Evolutionary conservation across 192 early-diverging fungal genomes (phyloP).

Genomic region (Pilaira anomala): DNA sequence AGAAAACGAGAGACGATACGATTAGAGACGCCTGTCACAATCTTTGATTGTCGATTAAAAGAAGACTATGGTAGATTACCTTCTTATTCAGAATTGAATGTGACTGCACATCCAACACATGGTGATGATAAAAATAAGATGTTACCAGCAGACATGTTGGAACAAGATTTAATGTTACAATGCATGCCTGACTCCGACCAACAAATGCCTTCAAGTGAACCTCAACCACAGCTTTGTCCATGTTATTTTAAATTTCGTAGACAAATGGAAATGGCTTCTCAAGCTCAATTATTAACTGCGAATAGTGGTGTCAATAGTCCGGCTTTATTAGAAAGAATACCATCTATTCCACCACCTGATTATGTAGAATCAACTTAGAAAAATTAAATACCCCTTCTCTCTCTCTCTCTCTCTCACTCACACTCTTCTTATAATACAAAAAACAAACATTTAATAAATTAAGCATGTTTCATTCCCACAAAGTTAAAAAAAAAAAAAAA

Average conservation of each 20-base stretch:
- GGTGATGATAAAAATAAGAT: constrained; percentile 4
- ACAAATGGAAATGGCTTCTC: constrained; percentile 26
- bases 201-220: background rate
- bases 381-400: constrained; percentile 7
- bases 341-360: constrained; percentile 32
- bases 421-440: background rate
- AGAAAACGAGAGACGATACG: constrained; percentile 9
- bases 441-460: too few species aligned
- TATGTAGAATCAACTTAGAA: constrained; percentile 18
- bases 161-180: constrained; percentile 18
- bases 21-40: constrained; percentile 11
- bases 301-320: background rate
- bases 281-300: constrained; percentile 1
- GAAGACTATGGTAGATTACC: constrained; percentile 31
- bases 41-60: constrained; percentile 34
- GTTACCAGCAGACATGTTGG: background rate
- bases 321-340: constrained; percentile 14
- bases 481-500: too few species aligned
- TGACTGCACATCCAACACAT: constrained; percentile 2
- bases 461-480: too few species aligned
- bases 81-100: constrained; percentile 28
- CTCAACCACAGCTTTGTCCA: constrained; percentile 8
- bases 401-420: constrained; percentile 10
- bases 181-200: constrained; percentile 8
- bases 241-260: constrained; percentile 23